Conservation (phyloP, 768 basidiomycete species). For the Trametes elegans region DNA sequence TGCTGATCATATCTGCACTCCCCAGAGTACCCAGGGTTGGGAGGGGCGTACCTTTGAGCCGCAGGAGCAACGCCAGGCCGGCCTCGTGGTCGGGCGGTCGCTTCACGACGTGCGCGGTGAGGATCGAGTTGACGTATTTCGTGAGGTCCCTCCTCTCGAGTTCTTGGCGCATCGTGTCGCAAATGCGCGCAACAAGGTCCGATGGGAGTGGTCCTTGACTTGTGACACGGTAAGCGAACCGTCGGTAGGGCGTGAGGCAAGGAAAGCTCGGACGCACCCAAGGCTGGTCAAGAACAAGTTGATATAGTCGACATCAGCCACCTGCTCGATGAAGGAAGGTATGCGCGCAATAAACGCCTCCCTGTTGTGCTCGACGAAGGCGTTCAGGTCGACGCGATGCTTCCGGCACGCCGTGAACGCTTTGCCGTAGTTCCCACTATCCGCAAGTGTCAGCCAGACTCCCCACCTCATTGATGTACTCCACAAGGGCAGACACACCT, state of each 20-base stretch:
- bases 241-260: background rate
- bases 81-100: constrained; percentile 88
- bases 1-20: constrained; percentile 19
- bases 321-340: constrained; percentile 72
- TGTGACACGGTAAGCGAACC: background rate
- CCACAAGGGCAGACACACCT: constrained; percentile 51
- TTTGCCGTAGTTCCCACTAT: constrained; percentile 74
- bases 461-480: background rate
- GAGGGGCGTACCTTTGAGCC: constrained; percentile 69
- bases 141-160: constrained; percentile 71
- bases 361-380: constrained; percentile 83
- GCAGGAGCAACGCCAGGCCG: constrained; percentile 70
- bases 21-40: too few species aligned
- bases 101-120: constrained; percentile 93
- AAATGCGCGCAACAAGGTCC: constrained; percentile 65
- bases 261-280: constrained; percentile 49
- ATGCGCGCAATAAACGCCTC: constrained; percentile 62
- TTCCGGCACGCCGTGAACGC: constrained; percentile 91
- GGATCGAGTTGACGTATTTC: constrained; percentile 84
- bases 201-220: constrained; percentile 61
- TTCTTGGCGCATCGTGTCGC: constrained; percentile 70
- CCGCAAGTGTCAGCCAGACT: background rate
- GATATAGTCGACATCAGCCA: constrained; percentile 87
- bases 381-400: constrained; percentile 88
- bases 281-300: constrained; percentile 88